These are phyloP conservation scores for Aethionema arabicum DNA, from an alignment of 345 rosid species.

Conservation along the genomic window DNA sequence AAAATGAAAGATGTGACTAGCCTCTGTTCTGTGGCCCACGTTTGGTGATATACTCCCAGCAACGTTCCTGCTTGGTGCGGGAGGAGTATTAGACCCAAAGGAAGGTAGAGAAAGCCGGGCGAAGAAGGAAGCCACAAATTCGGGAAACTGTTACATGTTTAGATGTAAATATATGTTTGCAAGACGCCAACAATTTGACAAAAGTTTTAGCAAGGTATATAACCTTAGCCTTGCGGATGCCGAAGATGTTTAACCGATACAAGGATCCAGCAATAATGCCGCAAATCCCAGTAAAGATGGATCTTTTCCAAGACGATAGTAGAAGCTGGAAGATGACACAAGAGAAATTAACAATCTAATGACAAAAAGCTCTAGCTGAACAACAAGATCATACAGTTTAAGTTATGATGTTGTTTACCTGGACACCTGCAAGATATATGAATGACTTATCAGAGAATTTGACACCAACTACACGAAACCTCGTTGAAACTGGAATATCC, in stretches of 20 bases:
- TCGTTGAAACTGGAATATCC: slow-evolving; percentile 91
- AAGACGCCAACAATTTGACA: background rate
- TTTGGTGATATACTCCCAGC: slow-evolving; percentile 44
- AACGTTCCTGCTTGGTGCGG: slow-evolving; percentile 53
- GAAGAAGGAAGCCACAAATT: slow-evolving; percentile 62
- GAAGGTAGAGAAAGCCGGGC: slow-evolving; percentile 72
- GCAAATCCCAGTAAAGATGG: slow-evolving; percentile 80
- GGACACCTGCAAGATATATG: slow-evolving; percentile 94
- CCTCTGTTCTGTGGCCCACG: slow-evolving; percentile 64
- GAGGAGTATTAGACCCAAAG: slow-evolving; percentile 47
- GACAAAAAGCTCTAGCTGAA: background rate
- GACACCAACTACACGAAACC: slow-evolving; percentile 69
- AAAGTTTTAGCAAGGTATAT: slow-evolving; percentile 15
- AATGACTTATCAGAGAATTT: slow-evolving; percentile 88
- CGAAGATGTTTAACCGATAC: slow-evolving; percentile 74
- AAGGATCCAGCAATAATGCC: slow-evolving; percentile 91
- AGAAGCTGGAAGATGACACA: slow-evolving; percentile 64
- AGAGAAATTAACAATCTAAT: slow-evolving; percentile 12
- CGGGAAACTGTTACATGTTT: slow-evolving; percentile 66
- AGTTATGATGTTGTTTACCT: slow-evolving; percentile 47
- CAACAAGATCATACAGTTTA: slow-evolving; percentile 11
- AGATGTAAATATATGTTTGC: slow-evolving; percentile 19
- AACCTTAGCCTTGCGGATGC: slow-evolving; percentile 91
- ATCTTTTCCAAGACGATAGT: slow-evolving; percentile 88
- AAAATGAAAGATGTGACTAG: slow-evolving; percentile 33